Evolutionary conservation across 176 grass and related monocot species (phyloP), one percentile per base, ranked within the genome.

Genomic region (Puya raimondii): DNA sequence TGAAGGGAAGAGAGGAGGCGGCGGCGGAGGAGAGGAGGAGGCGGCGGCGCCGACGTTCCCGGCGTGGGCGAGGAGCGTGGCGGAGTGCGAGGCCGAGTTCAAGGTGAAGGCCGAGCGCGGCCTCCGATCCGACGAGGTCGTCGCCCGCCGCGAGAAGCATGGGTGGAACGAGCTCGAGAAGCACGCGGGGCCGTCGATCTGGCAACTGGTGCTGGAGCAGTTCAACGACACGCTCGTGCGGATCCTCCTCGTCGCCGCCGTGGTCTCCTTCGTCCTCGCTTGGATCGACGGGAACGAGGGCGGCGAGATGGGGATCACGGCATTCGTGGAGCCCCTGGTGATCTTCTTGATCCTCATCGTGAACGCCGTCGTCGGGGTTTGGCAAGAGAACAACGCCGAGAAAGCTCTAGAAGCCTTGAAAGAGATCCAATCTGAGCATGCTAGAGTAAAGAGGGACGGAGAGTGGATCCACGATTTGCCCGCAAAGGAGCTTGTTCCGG

Each of bases 341-440:
- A 99, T 99, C 74, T 93, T 99, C 79, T 79, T 99, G 68, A 99
- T 99, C 68, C 87, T 99, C 18, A 84, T 93, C 47, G 78, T 85
- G 23, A 99, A 99, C 82, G 94, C 94, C 8, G 84, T 86, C 11
- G 94, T 99, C 9, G 89, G 89, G 0, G 85, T 99, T 1, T 93
- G 89, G 90, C 94, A 99, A 82, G 94, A 99, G 78, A 86, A 71
- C 78, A 99, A 99, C 80, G 94, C 94, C 15, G 90, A 93, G 87
- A 86, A 82, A 58, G 89, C 94, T 0, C 85, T 99, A 0, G 86
- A 88, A 59, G 94, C 94, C 17, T 76, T 99, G 11, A 80, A 82
- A 15, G 87, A 91, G 83, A 91, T 99, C 77, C 90, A 99, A 75
- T 99, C 80, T 0, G 90, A 99, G 65, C 89, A 88, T 72, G 89